These are phyloP conservation scores for Citrullus mucosospermus DNA, from an alignment of 306 rosid genomes.

Conservation along the genomic window DNA sequence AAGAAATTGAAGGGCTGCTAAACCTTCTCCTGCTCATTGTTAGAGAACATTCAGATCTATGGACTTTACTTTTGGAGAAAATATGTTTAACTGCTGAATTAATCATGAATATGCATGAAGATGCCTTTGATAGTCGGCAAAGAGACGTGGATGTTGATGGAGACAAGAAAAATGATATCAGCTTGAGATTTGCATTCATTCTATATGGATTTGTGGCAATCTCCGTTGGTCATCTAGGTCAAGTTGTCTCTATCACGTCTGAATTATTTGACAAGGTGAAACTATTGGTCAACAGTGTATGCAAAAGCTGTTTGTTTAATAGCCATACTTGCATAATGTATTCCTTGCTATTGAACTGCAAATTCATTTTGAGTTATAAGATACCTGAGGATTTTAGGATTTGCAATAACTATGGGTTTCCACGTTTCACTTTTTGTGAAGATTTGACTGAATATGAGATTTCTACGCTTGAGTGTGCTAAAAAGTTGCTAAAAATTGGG, in stretches of 20 bases:
- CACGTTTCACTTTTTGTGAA: slow-evolving; percentile 3
- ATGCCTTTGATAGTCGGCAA: neutral
- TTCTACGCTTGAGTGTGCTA: slow-evolving; percentile 18
- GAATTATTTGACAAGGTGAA: slow-evolving; percentile 25
- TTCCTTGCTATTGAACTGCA: slow-evolving; percentile 33
- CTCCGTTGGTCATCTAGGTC: slow-evolving; percentile 29
- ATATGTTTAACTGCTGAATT: slow-evolving; percentile 14
- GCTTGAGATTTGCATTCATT: slow-evolving; percentile 20
- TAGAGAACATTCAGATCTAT: slow-evolving; percentile 23
- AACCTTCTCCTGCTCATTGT: slow-evolving; percentile 27
- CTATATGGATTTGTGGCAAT: slow-evolving; percentile 31
- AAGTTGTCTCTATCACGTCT: neutral
- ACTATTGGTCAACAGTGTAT: slow-evolving; percentile 29
- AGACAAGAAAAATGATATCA: slow-evolving; percentile 9
- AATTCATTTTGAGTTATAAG: slow-evolving; percentile 27
- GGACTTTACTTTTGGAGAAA: slow-evolving; percentile 29
- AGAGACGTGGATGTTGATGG: neutral
- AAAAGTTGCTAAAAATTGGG: slow-evolving; percentile 18
- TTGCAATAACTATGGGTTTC: neutral
- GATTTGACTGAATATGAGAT: slow-evolving; percentile 21
- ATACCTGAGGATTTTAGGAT: slow-evolving; percentile 16
- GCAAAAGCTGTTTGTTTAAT: slow-evolving; percentile 30
- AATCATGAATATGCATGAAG: slow-evolving; percentile 12
- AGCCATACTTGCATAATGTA: slow-evolving; percentile 22
- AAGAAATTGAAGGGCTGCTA: slow-evolving; percentile 17